Percentiles rank a stretch among this genome's conserved stretches.
These are phyloP conservation scores for Calocera viscosa DNA, from an alignment of 768 basidiomycete genomes.

Conservation along the genomic window DNA sequence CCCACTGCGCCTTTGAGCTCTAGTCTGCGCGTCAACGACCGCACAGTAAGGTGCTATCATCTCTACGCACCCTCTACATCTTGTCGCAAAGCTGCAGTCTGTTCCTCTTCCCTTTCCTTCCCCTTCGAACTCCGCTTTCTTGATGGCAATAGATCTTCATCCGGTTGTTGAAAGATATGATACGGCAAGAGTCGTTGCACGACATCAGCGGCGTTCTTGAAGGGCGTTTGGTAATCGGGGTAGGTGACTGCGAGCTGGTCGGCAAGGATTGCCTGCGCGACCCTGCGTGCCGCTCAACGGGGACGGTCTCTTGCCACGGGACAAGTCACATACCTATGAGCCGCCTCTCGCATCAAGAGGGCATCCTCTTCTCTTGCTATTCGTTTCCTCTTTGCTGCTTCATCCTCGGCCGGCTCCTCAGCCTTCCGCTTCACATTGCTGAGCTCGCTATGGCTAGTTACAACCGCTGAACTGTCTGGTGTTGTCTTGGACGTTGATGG, in stretches of 20 bases:
- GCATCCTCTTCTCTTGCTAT: slow-evolving; percentile 5
- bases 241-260: slow-evolving; percentile 51
- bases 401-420: neutral
- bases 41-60: slow-evolving; percentile 31
- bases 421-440: neutral
- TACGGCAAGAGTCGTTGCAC: slow-evolving; percentile 65
- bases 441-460: neutral
- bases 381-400: neutral
- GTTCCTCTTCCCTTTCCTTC: slow-evolving; percentile 44
- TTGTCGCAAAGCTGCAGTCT: slow-evolving; percentile 30
- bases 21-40: slow-evolving; percentile 20
- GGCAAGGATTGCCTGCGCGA: slow-evolving; percentile 41
- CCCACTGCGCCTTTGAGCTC: slow-evolving; percentile 35
- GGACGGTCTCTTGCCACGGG: neutral
- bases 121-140: slow-evolving; percentile 35
- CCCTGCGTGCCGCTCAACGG: slow-evolving; percentile 26
- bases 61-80: slow-evolving; percentile 41
- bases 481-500: neutral
- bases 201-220: slow-evolving; percentile 47
- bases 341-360: slow-evolving; percentile 6
- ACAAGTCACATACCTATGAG: neutral
- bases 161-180: slow-evolving; percentile 65
- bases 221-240: slow-evolving; percentile 61
- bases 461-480: neutral
- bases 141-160: slow-evolving; percentile 42